Conservation (phyloP, 345 rosid genomes). For the Eucalyptus melliodora region DNA sequence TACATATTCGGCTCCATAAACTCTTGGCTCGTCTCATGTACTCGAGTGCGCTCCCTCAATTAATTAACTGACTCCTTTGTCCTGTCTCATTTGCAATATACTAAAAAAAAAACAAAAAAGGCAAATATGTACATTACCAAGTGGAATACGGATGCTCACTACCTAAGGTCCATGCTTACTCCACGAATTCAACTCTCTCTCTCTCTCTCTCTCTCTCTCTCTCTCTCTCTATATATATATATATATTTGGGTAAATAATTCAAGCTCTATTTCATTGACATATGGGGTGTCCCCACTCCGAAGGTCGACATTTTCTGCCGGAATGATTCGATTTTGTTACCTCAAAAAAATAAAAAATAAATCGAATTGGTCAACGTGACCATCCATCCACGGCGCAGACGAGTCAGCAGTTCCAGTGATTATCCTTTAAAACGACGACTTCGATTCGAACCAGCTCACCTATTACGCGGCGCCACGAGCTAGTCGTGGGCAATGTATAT, state of each 20-base stretch:
- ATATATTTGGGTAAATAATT: too few relatives aligned
- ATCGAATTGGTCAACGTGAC: background rate
- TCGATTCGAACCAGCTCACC: background rate
- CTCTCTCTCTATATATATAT: too few relatives aligned
- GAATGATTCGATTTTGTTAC: background rate
- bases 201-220: too few relatives aligned
- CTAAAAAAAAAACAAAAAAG: background rate
- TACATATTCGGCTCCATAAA: background rate
- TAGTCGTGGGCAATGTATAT: background rate
- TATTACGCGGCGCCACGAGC: background rate
- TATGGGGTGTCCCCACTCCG: background rate
- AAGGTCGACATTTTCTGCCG: background rate
- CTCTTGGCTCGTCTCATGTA: fast-evolving
- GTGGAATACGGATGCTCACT: background rate
- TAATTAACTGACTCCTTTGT: background rate
- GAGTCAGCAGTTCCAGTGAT: background rate
- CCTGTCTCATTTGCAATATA: background rate
- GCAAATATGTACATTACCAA: background rate
- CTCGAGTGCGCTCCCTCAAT: background rate
- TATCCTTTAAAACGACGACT: background rate
- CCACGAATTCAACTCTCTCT: background rate
- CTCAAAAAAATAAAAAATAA: background rate
- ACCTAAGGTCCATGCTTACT: background rate
- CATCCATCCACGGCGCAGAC: background rate
- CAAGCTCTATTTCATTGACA: background rate